Base-by-base conservation (phyloP, 1,139 yeast genomes). In the Wickerhamomyces sp. region DNA sequence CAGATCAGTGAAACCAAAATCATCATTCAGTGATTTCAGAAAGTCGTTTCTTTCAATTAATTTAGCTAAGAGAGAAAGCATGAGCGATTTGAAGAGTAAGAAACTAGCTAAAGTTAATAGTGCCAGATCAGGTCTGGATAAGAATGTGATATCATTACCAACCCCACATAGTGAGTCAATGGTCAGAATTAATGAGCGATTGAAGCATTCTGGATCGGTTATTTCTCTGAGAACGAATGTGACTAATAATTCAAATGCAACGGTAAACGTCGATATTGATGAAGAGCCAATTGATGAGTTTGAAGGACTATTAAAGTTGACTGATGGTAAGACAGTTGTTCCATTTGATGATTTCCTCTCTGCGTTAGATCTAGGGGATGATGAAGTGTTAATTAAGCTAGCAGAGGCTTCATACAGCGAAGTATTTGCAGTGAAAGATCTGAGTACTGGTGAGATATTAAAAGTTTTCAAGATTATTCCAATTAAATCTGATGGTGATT, bases 71-170 rank as follows among this genome's bases (percentile, higher is more conserved):
- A 54, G 48, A 35, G 55, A 50, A 2, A 51, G 55, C 3, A 34
- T 49, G 0, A 46, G 38, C 17, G 55, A 52, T 24, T 38, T 51
- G 27, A 49, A 46, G 33, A 38, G 37, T 22, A 45, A 43, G 21
- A 42, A 43, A 20, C 5, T 15, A 17, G 7, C 29, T n/a, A 15
- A 6, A 21, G 25, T n/a, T 13, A 27, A 27, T 13, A n/a, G 17
- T 25, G 13, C 7, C 5, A 24, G 13, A 24, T 27, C 16, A 14
- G 37, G 40, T 3, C 28, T 51, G 33, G 52, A 51, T 31, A 63
- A 60, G 39, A 47, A 65, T 5, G 64, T 66, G 58, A 78, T 78
- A n/a, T 77, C 84, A 3, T 56, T 75, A 42, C 85, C 84, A 1
- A 48, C 39, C 35, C 79, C 81, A 7, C 75, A 72, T 41, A 73